Evolutionary conservation across 495 filamentous ascomycete species (phyloP), one percentile per base, ranked within the genome.

Genomic region (Neurospora tetraspora): DNA sequence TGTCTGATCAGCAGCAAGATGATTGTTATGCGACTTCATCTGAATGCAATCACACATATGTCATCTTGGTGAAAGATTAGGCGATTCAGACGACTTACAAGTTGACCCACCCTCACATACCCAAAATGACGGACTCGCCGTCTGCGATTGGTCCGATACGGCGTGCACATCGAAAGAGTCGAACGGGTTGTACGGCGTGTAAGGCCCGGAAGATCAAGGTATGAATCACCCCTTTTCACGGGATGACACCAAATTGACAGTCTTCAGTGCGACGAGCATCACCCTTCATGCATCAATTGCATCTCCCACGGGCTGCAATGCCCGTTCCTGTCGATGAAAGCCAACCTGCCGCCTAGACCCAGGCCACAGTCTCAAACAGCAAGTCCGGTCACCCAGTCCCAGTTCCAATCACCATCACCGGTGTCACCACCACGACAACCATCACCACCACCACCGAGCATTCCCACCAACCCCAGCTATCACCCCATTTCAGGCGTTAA

Each of bases 201-300:
- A 84, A 84, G 72, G 70, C 77, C 18, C 72, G 82, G 23, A 84
- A 84, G 72, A 82, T 84, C 70, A 84, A 84, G 78, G 82, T 81
- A 43, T 40, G 4, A 12, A 23, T 75, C 45, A 10, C 4, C 31
- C 47, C n/a, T 31, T 43, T 70, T 11, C 42, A 31, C 20, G 23
- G 34, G 4, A 4, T 18, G 9, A 18, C 38, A 71, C 43, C 39
- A n/a, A 16, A 34, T 59, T 73, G 39, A 72, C 45, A 4, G 31
- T 9, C 5, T 3, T 1, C 39, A 83, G 82, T 85, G 83, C 71
- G 83, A 84, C 70, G 83, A 85, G 68, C 73, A 78, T n/a, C 81
- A 83, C 39, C 83, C 83, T 10, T 73, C 76, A 69, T 85, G 83
- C 68, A 74, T 80, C 45, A 85, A 85, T 75, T 85, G 83, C 73